Evolutionary conservation across 2,329 filamentous ascomycete genomes (phyloP), one percentile per base, ranked within the genome.

Genomic region (Sodiomyces alkalinus): DNA sequence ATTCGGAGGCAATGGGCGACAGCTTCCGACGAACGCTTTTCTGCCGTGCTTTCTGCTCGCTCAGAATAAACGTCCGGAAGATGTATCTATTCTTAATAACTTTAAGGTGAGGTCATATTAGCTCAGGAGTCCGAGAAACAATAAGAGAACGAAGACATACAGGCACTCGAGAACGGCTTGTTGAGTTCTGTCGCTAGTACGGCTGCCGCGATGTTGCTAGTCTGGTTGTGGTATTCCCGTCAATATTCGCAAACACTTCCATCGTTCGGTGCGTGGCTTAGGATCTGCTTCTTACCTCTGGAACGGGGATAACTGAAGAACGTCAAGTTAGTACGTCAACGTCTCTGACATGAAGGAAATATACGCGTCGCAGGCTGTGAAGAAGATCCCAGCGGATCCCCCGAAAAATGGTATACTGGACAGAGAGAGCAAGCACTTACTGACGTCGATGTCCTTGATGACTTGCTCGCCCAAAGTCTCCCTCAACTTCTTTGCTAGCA

Each of bases 1-100:
- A 94, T 48, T 94, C 85, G 22, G 76, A 74, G 15, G 74, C 71
- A 54, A 94, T 92, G 16, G 86, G 73, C 34, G 80, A 87, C 22
- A 96, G 65, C 57, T 94, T 96, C 26, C 86, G 72, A 4, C 87
- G 76, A 7, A 94, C 83, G 39, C 82, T 78, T 55, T 87, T 87
- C 44, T 90, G 73, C 4, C 86, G 67, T 12, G 74, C 69, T 40
- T 72, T 72, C 51, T 94, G 86, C 17, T 77, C 78, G 2, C 26
- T 6, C 16, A 28, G 79, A 47, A 85, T 86, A 50, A 87, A 90
- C 1, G 81, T 92, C 28, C 82, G 70, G 63, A 82, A 85, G 34
- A 92, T 78, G 49, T 92, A 92, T 29, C 81, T 68, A 52, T 90
- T 92, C 64, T 90, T 92, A 37, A 25, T 16, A 11, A 25, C n/a